Evolutionary conservation across 192 early-diverging fungal genomes (phyloP).

Genomic region (Phycomyces blakesleeanus): DNA sequence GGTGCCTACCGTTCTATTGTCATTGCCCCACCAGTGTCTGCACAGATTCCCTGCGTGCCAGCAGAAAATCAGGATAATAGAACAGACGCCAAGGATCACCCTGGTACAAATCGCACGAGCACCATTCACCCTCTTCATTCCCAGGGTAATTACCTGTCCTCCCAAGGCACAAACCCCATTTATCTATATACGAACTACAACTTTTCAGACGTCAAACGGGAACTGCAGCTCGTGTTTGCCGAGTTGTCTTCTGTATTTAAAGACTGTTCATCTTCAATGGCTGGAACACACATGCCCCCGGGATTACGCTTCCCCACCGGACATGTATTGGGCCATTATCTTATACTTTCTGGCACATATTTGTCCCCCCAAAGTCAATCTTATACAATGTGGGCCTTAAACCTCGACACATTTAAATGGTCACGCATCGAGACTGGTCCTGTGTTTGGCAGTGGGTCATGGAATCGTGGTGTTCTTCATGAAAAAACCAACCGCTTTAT

Average conservation of each 20-base stretch:
- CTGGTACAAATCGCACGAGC: neutral
- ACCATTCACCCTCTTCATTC: neutral
- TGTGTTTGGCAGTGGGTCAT: conserved; percentile 65
- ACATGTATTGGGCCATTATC: conserved; percentile 62
- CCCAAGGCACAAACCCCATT: conserved; percentile 50
- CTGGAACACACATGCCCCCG: conserved; percentile 60
- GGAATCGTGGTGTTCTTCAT: conserved; percentile 72
- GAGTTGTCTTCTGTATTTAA: conserved; percentile 49
- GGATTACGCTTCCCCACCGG: conserved; percentile 78
- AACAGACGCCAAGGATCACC: neutral
- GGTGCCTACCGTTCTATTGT: conserved; percentile 79
- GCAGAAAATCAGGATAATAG: conserved; percentile 2
- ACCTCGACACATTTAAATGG: conserved; percentile 60
- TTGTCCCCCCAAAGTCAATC: conserved; percentile 63
- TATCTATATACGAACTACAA: conserved; percentile 83
- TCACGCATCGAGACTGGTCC: conserved; percentile 65
- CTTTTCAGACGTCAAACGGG: conserved; percentile 72
- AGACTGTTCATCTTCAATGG: conserved; percentile 67
- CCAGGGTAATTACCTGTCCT: neutral
- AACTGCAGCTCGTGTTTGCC: conserved; percentile 65
- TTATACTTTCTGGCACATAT: conserved; percentile 70
- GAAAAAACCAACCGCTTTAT: conserved; percentile 61
- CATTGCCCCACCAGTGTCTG: conserved; percentile 37
- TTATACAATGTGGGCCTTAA: conserved; percentile 71
- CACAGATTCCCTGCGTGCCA: conserved; percentile 9